phyloP scores from a whole-genome alignment of 2,329 filamentous ascomycete species.

The Diaporthe batatas region DNA sequence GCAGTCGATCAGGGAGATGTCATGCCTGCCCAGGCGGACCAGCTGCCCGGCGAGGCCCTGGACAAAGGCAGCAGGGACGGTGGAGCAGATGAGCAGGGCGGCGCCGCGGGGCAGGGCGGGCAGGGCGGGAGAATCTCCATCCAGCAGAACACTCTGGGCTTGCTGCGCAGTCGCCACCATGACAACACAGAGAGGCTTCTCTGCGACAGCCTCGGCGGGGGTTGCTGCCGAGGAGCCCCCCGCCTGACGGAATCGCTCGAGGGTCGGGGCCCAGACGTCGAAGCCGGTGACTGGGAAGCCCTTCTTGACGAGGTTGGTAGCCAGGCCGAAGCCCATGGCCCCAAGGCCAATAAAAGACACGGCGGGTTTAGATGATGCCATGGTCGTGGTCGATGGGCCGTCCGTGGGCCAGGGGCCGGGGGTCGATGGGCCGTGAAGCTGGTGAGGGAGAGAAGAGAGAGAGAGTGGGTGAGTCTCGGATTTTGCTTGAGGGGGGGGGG shows the following conservation, averaged over 20 bases:
- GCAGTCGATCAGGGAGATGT: slow-evolving; percentile 77
- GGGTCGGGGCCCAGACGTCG: slow-evolving; percentile 76
- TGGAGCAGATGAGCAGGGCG: slow-evolving; percentile 77
- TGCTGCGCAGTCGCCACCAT: slow-evolving; percentile 84
- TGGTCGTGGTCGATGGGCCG: no score
- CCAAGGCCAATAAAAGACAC: slow-evolving; percentile 81
- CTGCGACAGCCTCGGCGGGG: slow-evolving; percentile 71
- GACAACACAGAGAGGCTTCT: slow-evolving; percentile 73
- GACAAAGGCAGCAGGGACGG: slow-evolving; percentile 76
- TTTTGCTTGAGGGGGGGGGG: no score
- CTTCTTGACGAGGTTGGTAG: slow-evolving; percentile 76
- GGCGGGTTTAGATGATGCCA: slow-evolving; percentile 52
- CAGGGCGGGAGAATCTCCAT: slow-evolving; percentile 64
- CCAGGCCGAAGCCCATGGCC: slow-evolving; percentile 88
- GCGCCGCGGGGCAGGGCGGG: slow-evolving; percentile 66
- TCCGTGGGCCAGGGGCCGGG: no score
- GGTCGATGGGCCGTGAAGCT: background rate
- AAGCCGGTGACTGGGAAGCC: slow-evolving; percentile 78
- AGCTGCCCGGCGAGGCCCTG: slow-evolving; percentile 71
- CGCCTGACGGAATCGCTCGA: slow-evolving; percentile 73
- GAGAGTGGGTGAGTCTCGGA: background rate
- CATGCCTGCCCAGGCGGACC: slow-evolving; percentile 65
- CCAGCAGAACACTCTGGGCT: slow-evolving; percentile 75
- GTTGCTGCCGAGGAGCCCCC: slow-evolving; percentile 72
- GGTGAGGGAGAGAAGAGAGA: background rate